Percentiles rank a stretch among this genome's conserved stretches.
Evolutionary conservation across 208 protist genomes (phyloP).

Genomic region (Acanthamoeba pearcei): DNA sequence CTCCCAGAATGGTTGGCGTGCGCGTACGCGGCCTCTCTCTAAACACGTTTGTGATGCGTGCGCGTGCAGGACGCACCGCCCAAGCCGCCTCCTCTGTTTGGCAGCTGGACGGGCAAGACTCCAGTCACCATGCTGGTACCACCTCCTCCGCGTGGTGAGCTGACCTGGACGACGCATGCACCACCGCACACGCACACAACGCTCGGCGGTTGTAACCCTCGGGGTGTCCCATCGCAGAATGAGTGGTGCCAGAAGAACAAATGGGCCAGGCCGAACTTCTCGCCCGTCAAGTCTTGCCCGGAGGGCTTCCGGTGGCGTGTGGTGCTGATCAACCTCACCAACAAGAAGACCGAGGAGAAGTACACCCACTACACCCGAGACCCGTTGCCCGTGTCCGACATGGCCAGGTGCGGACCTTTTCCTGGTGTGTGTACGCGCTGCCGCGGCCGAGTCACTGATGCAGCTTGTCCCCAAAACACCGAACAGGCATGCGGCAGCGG

Average conservation of each 20-base stretch:
- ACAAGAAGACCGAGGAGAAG: conserved; percentile 74
- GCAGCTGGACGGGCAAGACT: conserved; percentile 75
- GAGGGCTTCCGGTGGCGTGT: conserved; percentile 45
- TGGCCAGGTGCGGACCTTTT: conserved; percentile 38
- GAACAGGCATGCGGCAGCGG: conserved; percentile 4
- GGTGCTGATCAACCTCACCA: conserved; percentile 70
- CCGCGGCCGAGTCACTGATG: too few relatives aligned
- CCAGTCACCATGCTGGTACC: conserved; percentile 72
- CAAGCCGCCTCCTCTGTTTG: conserved; percentile 60
- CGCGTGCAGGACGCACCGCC: conserved; percentile 44
- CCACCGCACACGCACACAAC: neutral
- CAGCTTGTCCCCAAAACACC: neutral
- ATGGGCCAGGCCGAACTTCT: conserved; percentile 62
- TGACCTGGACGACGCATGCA: too few relatives aligned
- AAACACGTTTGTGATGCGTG: neutral
- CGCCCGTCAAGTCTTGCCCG: conserved; percentile 1
- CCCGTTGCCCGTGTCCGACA: neutral
- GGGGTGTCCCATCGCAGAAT: neutral
- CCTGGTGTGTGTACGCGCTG: neutral
- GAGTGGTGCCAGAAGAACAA: conserved; percentile 76
- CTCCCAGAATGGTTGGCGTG: neutral
- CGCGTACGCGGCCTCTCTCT: too few relatives aligned
- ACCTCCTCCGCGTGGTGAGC: neutral
- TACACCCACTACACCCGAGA: conserved; percentile 64
- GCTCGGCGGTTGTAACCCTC: too few relatives aligned